Evolutionary conservation across 495 filamentous ascomycete species (phyloP).

Genomic region (Parathielavia appendiculata): DNA sequence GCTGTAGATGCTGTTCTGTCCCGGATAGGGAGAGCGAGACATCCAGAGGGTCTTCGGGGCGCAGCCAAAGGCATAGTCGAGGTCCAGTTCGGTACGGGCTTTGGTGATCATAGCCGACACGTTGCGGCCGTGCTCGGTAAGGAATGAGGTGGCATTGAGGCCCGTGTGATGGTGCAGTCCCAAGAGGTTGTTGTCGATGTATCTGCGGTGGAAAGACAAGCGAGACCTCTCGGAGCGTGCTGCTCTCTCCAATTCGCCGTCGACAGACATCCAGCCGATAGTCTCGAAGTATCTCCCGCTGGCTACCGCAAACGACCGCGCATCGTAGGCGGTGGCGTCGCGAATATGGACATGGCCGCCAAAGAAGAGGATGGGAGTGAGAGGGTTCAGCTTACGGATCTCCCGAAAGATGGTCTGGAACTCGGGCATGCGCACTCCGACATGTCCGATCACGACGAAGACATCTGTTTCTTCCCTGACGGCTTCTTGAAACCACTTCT

Average conservation of each 20-base stretch:
- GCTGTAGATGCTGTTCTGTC: slow-evolving; percentile 65
- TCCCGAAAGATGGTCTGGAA: slow-evolving; percentile 69
- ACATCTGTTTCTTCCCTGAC: slow-evolving; percentile 82
- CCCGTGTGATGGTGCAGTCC: slow-evolving; percentile 79
- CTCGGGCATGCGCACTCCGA: slow-evolving; percentile 72
- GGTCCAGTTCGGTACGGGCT: slow-evolving; percentile 62
- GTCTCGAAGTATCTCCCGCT: slow-evolving; percentile 98
- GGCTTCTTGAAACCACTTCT: slow-evolving; percentile 84
- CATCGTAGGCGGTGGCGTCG: slow-evolving; percentile 77
- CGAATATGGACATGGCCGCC: slow-evolving; percentile 89
- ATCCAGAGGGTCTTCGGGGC: slow-evolving; percentile 79
- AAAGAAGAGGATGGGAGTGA: slow-evolving; percentile 87
- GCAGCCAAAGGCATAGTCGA: slow-evolving; percentile 75
- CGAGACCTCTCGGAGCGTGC: slow-evolving; percentile 12
- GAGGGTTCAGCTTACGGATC: slow-evolving; percentile 70
- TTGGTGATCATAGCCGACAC: slow-evolving; percentile 65
- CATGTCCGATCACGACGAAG: slow-evolving; percentile 83
- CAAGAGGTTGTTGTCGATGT: slow-evolving; percentile 91
- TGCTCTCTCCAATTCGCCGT: slow-evolving; percentile 52
- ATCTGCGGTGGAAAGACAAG: slow-evolving; percentile 64
- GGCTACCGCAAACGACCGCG: slow-evolving; percentile 72
- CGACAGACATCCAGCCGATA: slow-evolving; percentile 89
- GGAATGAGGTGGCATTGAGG: slow-evolving; percentile 64
- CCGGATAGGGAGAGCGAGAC: slow-evolving; percentile 65
- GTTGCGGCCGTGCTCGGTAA: slow-evolving; percentile 69